phyloP scores from a whole-genome alignment of 2,329 filamentous ascomycete genomes.

The Botrytis porri region DNA sequence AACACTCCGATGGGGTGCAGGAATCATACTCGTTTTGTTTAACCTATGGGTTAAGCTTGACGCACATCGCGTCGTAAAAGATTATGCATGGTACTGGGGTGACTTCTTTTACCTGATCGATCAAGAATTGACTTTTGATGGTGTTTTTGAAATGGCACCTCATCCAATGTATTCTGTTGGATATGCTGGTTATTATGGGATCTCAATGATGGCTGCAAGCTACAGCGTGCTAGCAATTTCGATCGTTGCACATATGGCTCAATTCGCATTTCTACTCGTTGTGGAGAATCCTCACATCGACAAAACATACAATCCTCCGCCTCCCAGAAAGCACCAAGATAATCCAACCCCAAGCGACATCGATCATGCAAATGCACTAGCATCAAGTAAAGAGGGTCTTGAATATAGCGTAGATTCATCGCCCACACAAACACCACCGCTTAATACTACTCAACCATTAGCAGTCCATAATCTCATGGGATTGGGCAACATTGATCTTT shows the following conservation, averaged over 20 bases:
- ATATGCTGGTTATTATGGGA: slow-evolving; percentile 96
- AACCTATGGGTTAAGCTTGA: slow-evolving; percentile 99
- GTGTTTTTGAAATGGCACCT: slow-evolving; percentile 97
- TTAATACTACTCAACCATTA: slow-evolving; percentile 52
- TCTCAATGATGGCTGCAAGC: slow-evolving; percentile 96
- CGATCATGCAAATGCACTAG: slow-evolving; percentile 39
- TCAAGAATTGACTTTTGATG: slow-evolving; percentile 95
- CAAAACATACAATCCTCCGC: slow-evolving; percentile 90
- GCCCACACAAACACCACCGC: slow-evolving; percentile 28
- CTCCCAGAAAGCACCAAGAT: slow-evolving; percentile 57
- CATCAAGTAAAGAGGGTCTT: slow-evolving; percentile 38
- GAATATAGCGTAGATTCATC: slow-evolving; percentile 26
- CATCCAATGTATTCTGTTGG: slow-evolving; percentile 99
- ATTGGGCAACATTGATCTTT: slow-evolving; percentile 78
- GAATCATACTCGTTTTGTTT: slow-evolving; percentile 79
- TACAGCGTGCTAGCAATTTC: slow-evolving; percentile 98
- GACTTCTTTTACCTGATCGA: slow-evolving; percentile 99
- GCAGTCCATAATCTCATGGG: slow-evolving; percentile 83
- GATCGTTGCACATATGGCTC: slow-evolving; percentile 87
- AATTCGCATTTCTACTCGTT: slow-evolving; percentile 86
- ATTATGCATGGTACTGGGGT: slow-evolving; percentile 99
- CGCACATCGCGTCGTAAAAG: slow-evolving; percentile 95
- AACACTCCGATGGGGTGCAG: slow-evolving; percentile 71
- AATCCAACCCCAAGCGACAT: slow-evolving; percentile 35
- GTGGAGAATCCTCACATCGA: slow-evolving; percentile 98